Base-by-base conservation (phyloP, 2,329 filamentous ascomycete species). In the Cladophialophora exuberans region DNA sequence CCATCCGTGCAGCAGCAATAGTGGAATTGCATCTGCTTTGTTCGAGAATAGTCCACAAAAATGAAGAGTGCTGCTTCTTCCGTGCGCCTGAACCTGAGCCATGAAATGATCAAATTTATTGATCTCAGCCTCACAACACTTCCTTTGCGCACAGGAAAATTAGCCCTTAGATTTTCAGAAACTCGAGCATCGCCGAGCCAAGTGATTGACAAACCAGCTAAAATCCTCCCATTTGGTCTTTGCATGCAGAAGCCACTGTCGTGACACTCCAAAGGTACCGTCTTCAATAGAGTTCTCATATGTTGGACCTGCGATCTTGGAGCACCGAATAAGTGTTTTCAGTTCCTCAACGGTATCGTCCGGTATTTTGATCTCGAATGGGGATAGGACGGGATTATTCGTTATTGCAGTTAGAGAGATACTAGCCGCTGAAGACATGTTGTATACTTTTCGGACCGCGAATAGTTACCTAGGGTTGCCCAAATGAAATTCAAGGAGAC, bases 11-110 rank as follows among this genome's bases (percentile, higher is more conserved):
- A 83, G 38, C 17, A 47, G 35, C 71, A 76, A n/a, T 65, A 65
- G 1, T 80, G 81, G 80, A 79, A 83, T 39, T 0, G 82, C 82
- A 58, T 79, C 72, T 1, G 66, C 35, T n/a, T 75, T 77, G 35
- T 72, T 60, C 0, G 81, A 83, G 66, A 84, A 84, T 0, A 85
- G 69, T 0, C 74, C 81, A 1, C 73, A 65, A 62, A 84, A 84
- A 62, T 84, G 81, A 28, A 84, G 69, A 3, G 76, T 70, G 0
- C 59, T 62, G 6, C 62, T 59, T 6, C 60, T 51, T 1, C 73
- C 68, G 10, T 50, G 30, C 18, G 77, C 73, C 7, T 71, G 68
- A 45, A 82, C 69, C 1, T 66, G 57, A 0, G 70, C 66, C 1
- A 67, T 78, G 67, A 75, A 82, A 56, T 82, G 78, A 1, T 78